Evolutionary conservation across 768 basidiomycete species (phyloP), one percentile per base, ranked within the genome.

Genomic region (Lentinus brumalis): DNA sequence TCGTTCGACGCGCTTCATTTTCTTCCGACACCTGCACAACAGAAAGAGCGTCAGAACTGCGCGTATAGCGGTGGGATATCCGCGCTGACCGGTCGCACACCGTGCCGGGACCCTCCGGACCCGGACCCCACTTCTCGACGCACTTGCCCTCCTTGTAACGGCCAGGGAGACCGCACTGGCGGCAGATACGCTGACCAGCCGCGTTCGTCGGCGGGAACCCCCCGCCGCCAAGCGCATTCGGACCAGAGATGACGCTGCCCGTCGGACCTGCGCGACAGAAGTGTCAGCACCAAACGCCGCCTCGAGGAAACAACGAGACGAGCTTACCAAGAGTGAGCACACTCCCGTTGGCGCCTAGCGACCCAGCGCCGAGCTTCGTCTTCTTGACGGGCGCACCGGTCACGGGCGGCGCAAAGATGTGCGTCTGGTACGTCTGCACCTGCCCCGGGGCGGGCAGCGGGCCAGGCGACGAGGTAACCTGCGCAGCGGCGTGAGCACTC

Each of bases 51-150:
- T 56, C 26, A 42, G 54, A 38, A 57, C 32, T 11, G 16, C 5
- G 16, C 16, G 50, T 4, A 45, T 50, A 57, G 47, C 42, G 56
- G 58, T 32, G 35, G 11, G 14, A 38, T 6, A 35, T 14, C 15
- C 21, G 14, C 4, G 75, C 81, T 64, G 68, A 86, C 82, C 90
- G 77, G 77, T 92, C 91, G 68, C 90, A 92, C 0, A 92, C 90
- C 0, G 91, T 92, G 21, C 90, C 91, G 53, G 91, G 91, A 0
- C 91, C 91, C 73, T 87, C 83, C 50, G 91, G 91, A 4, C 91
- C 91, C 26, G 91, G 90, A 1, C 91, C 91, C 91, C 91, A 92
- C 73, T 92, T 92, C 69, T 92, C 91, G 53, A 92, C 90, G 70
- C 91, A 92, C 66, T 91, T 91, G 9, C 87, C 88, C 21, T 92